Evolutionary conservation across 805 yeast genomes (phyloP), one percentile per base, ranked within the genome.

Genomic region (Kodamaea kaohsiungensis): DNA sequence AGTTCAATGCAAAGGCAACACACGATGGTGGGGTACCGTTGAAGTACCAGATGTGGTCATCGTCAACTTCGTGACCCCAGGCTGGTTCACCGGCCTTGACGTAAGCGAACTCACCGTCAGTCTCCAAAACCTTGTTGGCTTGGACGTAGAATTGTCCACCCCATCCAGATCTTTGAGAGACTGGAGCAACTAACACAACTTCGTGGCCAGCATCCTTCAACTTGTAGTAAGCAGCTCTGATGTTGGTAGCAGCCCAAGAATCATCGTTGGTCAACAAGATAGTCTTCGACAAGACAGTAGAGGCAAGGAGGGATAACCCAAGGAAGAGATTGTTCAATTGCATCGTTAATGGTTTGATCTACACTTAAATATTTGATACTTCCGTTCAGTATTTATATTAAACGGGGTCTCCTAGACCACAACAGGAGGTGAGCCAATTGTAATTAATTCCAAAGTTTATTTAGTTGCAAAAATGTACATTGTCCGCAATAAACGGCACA

Each of bases 11-110:
- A 59, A 79, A 75, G 3, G 80, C 74, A 45, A 80, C 81, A 63
- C 77, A 77, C 12, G 82, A 73, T 46, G 83, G 81, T 55, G 85
- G 85, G 15, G 84, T 78, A 56, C 82, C 84, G 59, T 80, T 78
- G 70, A 81, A 79, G 65, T 81, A 81, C 84, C 85, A 81, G 57
- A 60, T 58, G 60, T 60, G 58, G 54, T 54, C 57, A 51, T 60
- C 62, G 40, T 48, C 49, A 9, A 25, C 66, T 57, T 81, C 85
- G 55, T 78, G 79, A 48, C 83, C 85, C 85, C 85, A 82, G 22
- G 83, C 73, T 56, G 84, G 82, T 22, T 74, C 72, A 39, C 85
- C 86, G 1, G 64, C 67, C 56, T 73, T 71, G 55, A 75, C 78
- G 64, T 79, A 80, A 38, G 63, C 65, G 59, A 81, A 82, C 54